Base-by-base conservation (phyloP, 331 rosid species). In the Acacia concinna region DNA sequence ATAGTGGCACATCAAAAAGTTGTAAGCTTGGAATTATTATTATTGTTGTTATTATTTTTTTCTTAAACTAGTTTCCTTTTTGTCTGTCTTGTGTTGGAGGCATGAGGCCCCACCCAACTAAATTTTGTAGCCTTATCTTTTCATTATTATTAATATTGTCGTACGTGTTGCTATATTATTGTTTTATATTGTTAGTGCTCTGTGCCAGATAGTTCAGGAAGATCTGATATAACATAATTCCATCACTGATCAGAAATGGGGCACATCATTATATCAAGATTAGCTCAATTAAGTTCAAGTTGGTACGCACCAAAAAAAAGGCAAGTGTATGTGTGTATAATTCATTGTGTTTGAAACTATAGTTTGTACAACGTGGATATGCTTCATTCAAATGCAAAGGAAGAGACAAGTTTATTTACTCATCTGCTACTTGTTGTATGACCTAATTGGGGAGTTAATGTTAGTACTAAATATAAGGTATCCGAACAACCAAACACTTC, bases 91-190 rank as follows among this genome's bases (percentile, higher is more conserved):
- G 47, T 68, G 73, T 40, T 84, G 87, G 84, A 81, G 38, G 77
- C 78, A 83, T 70, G 67, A 65, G 74, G 81, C 67, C 84, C 86
- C 88, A 81, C 76, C 2, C 59, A 54, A 81, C 78, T 64, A 64
- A 74, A 81, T 75, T 78, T n/a, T 76, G 80, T 79, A 7, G 79
- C 85, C 79, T 87, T 64, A 43, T 81, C 84, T 41, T 23, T 40
- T 31, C 15, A 6, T 13, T 31, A 21, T 68, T 83, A 72, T 12
- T 43, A 9, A 43, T 4, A 49, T 67, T 59, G 35, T 59, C 66
- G 66, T 59, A 59, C 68, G 77, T 80, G 73, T 81, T 75, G 82
- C 31, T 40, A 63, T 76, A 10, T 51, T 51, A 0, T 56, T 2
- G 21, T 79, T 77, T 81, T 78, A n/a, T 78, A 54, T 38, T 68